Percentiles rank a stretch among this genome's conserved stretches.
These are phyloP conservation scores for Xylaria sp. DNA, from an alignment of 2,329 filamentous ascomycete species.

Conservation along the genomic window DNA sequence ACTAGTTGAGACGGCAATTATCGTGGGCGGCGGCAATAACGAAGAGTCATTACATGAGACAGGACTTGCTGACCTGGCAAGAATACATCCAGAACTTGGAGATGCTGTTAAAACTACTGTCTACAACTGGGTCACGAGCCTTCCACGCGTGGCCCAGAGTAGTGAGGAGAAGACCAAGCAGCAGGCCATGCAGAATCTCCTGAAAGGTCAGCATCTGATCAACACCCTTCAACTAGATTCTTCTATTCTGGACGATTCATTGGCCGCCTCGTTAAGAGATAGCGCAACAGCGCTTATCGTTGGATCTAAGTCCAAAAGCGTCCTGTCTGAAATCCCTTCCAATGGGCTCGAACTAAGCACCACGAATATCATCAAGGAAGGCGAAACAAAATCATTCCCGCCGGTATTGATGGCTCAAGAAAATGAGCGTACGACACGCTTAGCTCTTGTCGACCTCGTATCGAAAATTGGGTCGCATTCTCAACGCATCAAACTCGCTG, in stretches of 20 bases:
- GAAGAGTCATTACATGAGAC: constrained; percentile 57
- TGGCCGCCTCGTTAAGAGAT: constrained; percentile 78
- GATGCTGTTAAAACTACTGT: constrained; percentile 76
- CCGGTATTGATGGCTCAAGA: constrained; percentile 72
- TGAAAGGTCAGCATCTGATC: constrained; percentile 75
- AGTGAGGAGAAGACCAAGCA: constrained; percentile 83
- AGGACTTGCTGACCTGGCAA: constrained; percentile 69
- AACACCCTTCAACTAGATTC: constrained; percentile 72
- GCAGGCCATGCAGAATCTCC: constrained; percentile 78
- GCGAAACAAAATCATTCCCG: constrained; percentile 58
- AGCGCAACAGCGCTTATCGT: constrained; percentile 67
- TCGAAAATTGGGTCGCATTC: constrained; percentile 66
- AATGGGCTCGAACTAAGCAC: constrained; percentile 47
- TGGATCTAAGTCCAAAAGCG: constrained; percentile 47
- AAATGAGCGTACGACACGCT: constrained; percentile 72
- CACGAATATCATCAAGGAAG: constrained; percentile 45
- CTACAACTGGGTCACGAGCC: constrained; percentile 82
- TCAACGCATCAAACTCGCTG: constrained; percentile 69
- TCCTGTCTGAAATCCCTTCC: constrained; percentile 50
- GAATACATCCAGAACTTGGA: constrained; percentile 69
- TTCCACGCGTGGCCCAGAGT: constrained; percentile 85
- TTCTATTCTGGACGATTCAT: constrained; percentile 71
- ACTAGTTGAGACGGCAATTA: constrained; percentile 83
- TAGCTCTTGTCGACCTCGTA: constrained; percentile 68
- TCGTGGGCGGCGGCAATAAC: constrained; percentile 67